Percentiles rank a stretch among this genome's conserved stretches.
These are phyloP conservation scores for Filobasidium uniguttulatum DNA, from an alignment of 1,284 basidiomycete species.

Conservation along the genomic window DNA sequence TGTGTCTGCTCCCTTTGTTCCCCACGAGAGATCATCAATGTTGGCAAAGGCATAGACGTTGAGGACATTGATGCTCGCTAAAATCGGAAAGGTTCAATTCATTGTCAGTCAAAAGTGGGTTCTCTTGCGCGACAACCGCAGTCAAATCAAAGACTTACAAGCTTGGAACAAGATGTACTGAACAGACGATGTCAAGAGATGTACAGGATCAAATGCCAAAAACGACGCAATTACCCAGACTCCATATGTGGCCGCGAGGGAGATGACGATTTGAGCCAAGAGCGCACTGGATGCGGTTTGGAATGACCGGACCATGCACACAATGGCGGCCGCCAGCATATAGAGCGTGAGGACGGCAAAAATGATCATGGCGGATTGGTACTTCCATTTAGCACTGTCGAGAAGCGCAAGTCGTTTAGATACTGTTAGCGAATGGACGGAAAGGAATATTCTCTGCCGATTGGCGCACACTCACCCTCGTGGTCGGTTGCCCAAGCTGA, in stretches of 20 bases:
- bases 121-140: slow-evolving; percentile 17
- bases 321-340: slow-evolving; percentile 49
- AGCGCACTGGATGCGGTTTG: slow-evolving; percentile 49
- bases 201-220: slow-evolving; percentile 79
- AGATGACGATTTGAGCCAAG: slow-evolving; percentile 62
- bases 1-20: slow-evolving; percentile 63
- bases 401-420: not conserved
- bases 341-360: slow-evolving; percentile 72
- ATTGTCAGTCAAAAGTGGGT: slow-evolving; percentile 7
- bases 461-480: slow-evolving; percentile 51
- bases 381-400: slow-evolving; percentile 65
- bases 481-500: slow-evolving; percentile 94
- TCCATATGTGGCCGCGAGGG: slow-evolving; percentile 73
- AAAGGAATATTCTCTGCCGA: not conserved
- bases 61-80: slow-evolving; percentile 30
- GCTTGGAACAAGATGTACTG: slow-evolving; percentile 67
- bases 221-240: slow-evolving; percentile 64
- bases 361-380: slow-evolving; percentile 60
- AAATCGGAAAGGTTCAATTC: not conserved
- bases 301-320: slow-evolving; percentile 59
- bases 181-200: slow-evolving; percentile 77
- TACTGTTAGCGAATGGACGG: not conserved
- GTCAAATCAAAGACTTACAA: slow-evolving; percentile 26
- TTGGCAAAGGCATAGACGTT: slow-evolving; percentile 41
- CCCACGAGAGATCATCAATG: slow-evolving; percentile 58